phyloP scores from a whole-genome alignment of 2,329 filamentous ascomycete genomes.

The Colletotrichum sp. region DNA sequence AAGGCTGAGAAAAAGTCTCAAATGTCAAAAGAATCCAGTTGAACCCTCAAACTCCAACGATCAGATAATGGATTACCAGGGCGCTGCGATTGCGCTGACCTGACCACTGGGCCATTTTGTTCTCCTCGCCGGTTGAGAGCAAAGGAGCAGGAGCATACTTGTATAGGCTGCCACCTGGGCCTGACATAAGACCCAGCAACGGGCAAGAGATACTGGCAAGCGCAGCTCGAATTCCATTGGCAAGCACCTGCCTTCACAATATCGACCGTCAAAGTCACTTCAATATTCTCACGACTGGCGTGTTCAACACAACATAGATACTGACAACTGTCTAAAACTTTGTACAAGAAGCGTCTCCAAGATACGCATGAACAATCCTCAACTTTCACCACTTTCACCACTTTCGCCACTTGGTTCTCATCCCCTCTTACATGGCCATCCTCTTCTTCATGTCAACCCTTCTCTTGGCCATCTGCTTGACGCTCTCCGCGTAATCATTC shows the following conservation, averaged over 20 bases:
- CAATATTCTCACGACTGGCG: neutral
- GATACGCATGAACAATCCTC: neutral
- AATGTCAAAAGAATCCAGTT: neutral
- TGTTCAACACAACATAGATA: neutral
- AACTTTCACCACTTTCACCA: neutral
- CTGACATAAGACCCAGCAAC: neutral
- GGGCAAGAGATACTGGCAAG: neutral
- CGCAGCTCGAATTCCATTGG: neutral
- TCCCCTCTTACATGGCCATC: neutral
- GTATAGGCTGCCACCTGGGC: neutral
- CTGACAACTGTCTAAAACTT: neutral
- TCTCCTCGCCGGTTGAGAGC: neutral
- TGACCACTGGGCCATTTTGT: neutral
- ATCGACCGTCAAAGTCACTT: neutral
- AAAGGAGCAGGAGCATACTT: neutral
- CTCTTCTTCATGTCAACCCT: neutral
- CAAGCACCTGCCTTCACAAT: neutral
- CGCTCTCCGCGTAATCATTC: constrained; percentile 36
- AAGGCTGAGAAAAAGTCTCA: neutral
- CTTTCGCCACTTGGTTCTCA: neutral
- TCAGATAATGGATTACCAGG: neutral
- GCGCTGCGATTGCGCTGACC: neutral
- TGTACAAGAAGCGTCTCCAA: neutral
- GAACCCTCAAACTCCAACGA: neutral
- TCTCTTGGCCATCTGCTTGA: constrained; percentile 3